Evolutionary conservation across 2,329 filamentous ascomycete genomes (phyloP), one percentile per base, ranked within the genome.

Genomic region (Cyphellophora europaea): DNA sequence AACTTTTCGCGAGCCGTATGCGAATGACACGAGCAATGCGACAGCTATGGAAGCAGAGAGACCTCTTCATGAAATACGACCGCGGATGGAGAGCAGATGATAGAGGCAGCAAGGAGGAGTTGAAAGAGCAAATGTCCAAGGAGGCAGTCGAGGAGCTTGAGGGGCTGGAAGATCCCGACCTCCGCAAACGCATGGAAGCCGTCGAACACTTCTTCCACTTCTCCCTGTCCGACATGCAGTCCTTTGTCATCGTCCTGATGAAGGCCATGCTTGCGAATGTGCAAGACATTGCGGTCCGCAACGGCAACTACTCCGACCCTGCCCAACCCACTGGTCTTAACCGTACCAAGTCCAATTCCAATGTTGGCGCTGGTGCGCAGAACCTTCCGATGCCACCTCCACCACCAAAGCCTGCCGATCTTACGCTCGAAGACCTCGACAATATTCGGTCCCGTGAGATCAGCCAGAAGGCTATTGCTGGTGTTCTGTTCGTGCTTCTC

Each of bases 1-100:
- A 91, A 52, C 67, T 98, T 2, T 98, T 98, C 57, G 84, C 88
- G 0, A 81, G 76, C 39, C 75, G 91, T 33, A 91, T 95, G 57
- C 76, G 89, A 47, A 93, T 93, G 72, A 93, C 87, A 1, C 72
- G 91, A 41, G 85, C 85, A 4, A 89, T 93, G 61, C 77, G 85
- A 36, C 91, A 98, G 59, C 66, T 98, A 11, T 98, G 91, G 89
- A 82, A 93, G 47, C 88, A 93, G 55, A 76, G 91, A 31, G 88
- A 95, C 50, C 76, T 76, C 17, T 98, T 93, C 48, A 79, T 95
- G 63, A 89, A 83, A 52, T 93, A 84, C 47, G 89, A 96, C 50
- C 74, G 91, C 36, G 91, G 91, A 6, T 98, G 87, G 85, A 17
- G 32, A 12, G 21, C 27, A 11, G 37, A 33, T n/a, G 32, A 32